phyloP scores from a whole-genome alignment of 176 grass and related monocot genomes.

The Phyllostachys edulis region DNA sequence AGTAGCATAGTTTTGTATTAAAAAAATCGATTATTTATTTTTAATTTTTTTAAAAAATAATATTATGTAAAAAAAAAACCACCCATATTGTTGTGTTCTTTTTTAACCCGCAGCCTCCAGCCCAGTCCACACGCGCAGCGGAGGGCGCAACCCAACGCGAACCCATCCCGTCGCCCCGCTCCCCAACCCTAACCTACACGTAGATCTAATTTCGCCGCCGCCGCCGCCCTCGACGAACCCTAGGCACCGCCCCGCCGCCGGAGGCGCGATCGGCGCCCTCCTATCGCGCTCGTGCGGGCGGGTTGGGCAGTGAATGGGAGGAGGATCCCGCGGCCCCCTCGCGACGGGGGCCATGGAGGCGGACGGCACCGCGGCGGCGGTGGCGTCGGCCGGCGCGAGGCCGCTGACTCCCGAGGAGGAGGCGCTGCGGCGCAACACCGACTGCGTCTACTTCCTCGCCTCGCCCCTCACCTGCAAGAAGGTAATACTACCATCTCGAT shows the following conservation, averaged over 20 bases:
- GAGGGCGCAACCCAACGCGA: not conserved
- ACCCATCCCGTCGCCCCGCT: not conserved
- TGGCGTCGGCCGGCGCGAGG: not conserved
- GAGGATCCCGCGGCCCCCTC: slow-evolving; percentile 9
- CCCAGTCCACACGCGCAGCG: slow-evolving; percentile 19
- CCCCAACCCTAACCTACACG: slow-evolving; percentile 39
- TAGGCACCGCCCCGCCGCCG: not conserved
- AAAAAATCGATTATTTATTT: too few species aligned
- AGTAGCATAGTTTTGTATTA: too few species aligned
- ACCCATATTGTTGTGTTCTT: not conserved
- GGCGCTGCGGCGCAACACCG: slow-evolving; percentile 72
- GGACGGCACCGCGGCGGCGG: slow-evolving; percentile 24
- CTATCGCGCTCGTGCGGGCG: not conserved
- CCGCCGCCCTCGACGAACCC: not conserved
- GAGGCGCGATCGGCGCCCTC: slow-evolving; percentile 18
- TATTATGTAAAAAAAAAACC: too few species aligned
- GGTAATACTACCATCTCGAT: slow-evolving; percentile 25
- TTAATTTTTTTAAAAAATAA: too few species aligned
- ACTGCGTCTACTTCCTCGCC: slow-evolving; percentile 97
- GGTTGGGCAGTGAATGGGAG: not conserved
- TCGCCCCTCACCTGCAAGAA: slow-evolving; percentile 99
- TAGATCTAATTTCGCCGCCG: slow-evolving; percentile 35
- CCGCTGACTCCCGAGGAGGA: slow-evolving; percentile 77
- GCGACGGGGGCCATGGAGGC: slow-evolving; percentile 52
- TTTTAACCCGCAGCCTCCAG: not conserved